Percentiles rank a stretch among this genome's conserved stretches.
Conservation (phyloP, 768 basidiomycete genomes). For the Boletus eberwhitei region DNA sequence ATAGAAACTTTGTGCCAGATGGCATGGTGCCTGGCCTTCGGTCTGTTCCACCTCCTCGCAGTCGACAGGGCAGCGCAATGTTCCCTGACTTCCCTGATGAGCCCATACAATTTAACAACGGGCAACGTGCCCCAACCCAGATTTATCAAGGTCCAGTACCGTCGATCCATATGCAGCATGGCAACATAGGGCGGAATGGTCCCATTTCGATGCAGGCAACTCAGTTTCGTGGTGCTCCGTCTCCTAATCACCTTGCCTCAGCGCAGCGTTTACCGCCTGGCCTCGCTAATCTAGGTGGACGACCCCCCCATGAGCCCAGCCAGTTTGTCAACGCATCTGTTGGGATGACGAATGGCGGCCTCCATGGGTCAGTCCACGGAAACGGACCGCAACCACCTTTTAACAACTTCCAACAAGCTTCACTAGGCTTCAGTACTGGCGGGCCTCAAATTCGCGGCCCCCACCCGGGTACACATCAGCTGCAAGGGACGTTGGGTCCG, state of each 20-base stretch:
- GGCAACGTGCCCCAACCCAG: conserved; percentile 57
- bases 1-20: conserved; percentile 77
- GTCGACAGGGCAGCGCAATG: conserved; percentile 50
- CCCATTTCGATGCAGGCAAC: conserved; percentile 56
- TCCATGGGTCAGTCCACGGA: conserved; percentile 46
- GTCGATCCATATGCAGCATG: conserved; percentile 53
- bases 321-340: conserved; percentile 49
- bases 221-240: conserved; percentile 68
- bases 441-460: conserved; percentile 48
- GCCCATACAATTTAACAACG: conserved; percentile 52
- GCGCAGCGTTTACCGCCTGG: conserved; percentile 73
- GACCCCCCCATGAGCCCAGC: conserved; percentile 74
- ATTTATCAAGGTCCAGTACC: conserved; percentile 51
- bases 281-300: conserved; percentile 75
- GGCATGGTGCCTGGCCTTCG: conserved; percentile 85
- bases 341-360: conserved; percentile 44
- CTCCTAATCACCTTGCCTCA: conserved; percentile 51
- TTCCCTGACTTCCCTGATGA: conserved; percentile 67
- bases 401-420: conserved; percentile 49
- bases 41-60: conserved; percentile 58
- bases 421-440: conserved; percentile 44
- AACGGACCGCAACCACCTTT: conserved; percentile 49
- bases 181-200: conserved; percentile 44
- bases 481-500: conserved; percentile 44
- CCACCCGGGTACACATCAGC: conserved; percentile 43